These are phyloP conservation scores for Coelastrella sp. DNA, from an alignment of 139 green algal genomes.

Conservation along the genomic window DNA sequence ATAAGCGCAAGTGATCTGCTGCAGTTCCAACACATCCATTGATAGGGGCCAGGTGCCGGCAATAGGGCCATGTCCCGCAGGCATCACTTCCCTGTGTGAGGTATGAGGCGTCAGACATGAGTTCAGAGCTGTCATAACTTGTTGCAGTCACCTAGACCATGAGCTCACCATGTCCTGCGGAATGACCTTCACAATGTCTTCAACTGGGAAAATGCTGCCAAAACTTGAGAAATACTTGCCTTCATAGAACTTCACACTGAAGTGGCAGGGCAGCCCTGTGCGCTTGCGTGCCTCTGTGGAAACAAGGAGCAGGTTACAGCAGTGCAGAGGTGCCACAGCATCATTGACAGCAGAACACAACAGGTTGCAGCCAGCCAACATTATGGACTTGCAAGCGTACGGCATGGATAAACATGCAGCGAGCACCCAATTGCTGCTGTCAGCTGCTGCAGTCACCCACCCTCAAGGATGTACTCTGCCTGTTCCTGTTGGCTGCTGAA, in stretches of 20 bases:
- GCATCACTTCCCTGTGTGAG: neutral
- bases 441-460: conserved; percentile 56
- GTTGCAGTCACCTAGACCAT: neutral
- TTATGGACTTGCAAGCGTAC: neutral
- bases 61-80: neutral
- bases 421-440: neutral
- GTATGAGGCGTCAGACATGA: too few relatives aligned
- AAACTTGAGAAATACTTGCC: conserved; percentile 75
- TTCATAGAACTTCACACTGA: conserved; percentile 89
- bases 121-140: neutral
- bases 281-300: conserved; percentile 67
- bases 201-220: conserved; percentile 89
- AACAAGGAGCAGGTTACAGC: neutral
- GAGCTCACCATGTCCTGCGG: conserved; percentile 60
- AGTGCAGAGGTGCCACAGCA: neutral
- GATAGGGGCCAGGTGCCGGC: neutral
- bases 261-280: conserved; percentile 60
- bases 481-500: conserved; percentile 79
- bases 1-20: neutral
- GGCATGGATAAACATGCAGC: neutral
- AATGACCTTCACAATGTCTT: conserved; percentile 89
- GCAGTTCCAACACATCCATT: too few relatives aligned
- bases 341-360: neutral
- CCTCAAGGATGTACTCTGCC: conserved; percentile 82
- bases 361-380: neutral